Evolutionary conservation across 2,329 filamentous ascomycete genomes (phyloP).

Genomic region (Teratosphaeria pseudoeucalypti): DNA sequence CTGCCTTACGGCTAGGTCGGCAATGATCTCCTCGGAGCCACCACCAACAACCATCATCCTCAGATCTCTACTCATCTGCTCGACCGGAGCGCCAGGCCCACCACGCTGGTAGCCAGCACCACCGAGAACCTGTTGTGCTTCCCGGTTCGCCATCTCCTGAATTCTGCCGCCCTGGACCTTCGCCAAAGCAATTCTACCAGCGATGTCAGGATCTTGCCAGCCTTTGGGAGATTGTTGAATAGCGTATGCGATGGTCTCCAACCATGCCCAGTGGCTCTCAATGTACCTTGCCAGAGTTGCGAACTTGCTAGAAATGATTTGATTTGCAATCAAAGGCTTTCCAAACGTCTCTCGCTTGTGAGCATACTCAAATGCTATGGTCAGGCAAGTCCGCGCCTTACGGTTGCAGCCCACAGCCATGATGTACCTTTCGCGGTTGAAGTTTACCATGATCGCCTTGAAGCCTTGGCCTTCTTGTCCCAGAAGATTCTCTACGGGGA

Average conservation of each 20-base stretch:
- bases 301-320: conserved; percentile 25
- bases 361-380: conserved; percentile 22
- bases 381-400: conserved; percentile 35
- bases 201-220: conserved; percentile 31
- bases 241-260: conserved; percentile 24
- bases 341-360: conserved; percentile 26
- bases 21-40: conserved; percentile 26
- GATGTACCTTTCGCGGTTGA: conserved; percentile 50
- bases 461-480: conserved; percentile 48
- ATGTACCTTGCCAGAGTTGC: conserved; percentile 22
- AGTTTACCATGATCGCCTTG: conserved; percentile 48
- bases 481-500: conserved; percentile 44
- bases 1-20: conserved; percentile 24
- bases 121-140: conserved; percentile 47
- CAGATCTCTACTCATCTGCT: conserved; percentile 44
- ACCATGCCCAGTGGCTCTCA: conserved; percentile 22
- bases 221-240: conserved; percentile 18
- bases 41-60: conserved; percentile 35
- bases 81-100: conserved; percentile 41
- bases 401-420: conserved; percentile 48
- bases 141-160: conserved; percentile 43
- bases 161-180: conserved; percentile 45
- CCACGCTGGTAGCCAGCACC: conserved; percentile 44
- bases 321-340: conserved; percentile 24
- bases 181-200: conserved; percentile 42